Base-by-base conservation (phyloP, 2,329 filamentous ascomycete genomes). In the Aspergillus tanneri region DNA sequence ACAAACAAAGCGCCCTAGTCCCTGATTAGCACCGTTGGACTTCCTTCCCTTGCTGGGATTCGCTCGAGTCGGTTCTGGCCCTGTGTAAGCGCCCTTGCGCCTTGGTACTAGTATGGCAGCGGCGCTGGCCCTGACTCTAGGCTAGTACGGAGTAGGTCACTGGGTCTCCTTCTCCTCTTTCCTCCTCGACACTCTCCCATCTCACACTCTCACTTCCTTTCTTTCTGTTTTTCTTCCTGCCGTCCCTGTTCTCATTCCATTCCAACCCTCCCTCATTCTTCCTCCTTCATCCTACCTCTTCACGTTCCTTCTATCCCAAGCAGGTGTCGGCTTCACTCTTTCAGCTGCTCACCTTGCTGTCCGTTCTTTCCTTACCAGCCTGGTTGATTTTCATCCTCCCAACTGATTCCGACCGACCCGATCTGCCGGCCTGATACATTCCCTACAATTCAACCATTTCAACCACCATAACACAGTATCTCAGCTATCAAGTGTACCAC, bases 311-410 rank as follows among this genome's bases (percentile, higher is more conserved):
- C 51, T 50, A 51, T 56, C 53, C 55, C 50, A 59, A 69, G 73
- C 72, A 71, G 68, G 73, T 73, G 68, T 69, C 77, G 74, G 80
- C 80, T 83, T 82, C 81, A 83, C 77, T 84, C 81, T 72, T 82
- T 84, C 69, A 81, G 79, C 78, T 79, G 77, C 69, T 72, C 70
- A 69, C 68, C 63, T 68, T 70, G 78, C 73, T 65, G 66, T 77
- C 71, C 75, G 62, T 69, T 77, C 74, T 57, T 75, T 76, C 63
- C 37, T 49, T 35, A 25, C 34, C 39, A 54, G 50, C 47, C 51
- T 48, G 52, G 52, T 53, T 49, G 37, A 52, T 45, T 42, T 45
- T 22, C 19, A 39, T 46, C 50, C 55, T 55, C 52, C 48, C 53
- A 47, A 53, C 52, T 45, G 30, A 49, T 42, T 42, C 28, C 46